Base-by-base conservation (phyloP, 805 yeast species). In the Schwanniomyces sp. region DNA sequence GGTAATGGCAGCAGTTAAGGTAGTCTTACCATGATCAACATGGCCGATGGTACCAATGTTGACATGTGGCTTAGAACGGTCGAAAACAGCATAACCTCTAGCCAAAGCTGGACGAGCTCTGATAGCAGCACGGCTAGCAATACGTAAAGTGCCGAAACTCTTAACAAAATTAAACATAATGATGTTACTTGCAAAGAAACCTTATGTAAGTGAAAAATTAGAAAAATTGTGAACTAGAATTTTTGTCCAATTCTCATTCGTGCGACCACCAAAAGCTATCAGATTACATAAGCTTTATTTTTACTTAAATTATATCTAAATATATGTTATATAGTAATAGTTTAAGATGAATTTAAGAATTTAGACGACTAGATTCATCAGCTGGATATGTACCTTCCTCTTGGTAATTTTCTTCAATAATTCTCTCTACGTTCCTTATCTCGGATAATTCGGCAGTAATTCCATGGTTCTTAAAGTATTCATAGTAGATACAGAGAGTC, bases 1-100 rank as follows among this genome's bases (percentile, higher is more conserved):
- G 76, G 98, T 92, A 79, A 92, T 91, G 63, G 98, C 98, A 56
- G 98, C 99, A 51, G 99, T 94, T 67, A 92, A 80, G 47, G 98
- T 91, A 62, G 98, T 91, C 77, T 92, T 92, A 74, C 99, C 99
- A 75, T 92, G 98, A 78, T 92, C 99, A 57, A 92, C 98, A 72
- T 92, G 98, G 58, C 98, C 98, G 70, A 92, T 92, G 68, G 98
- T 92, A 77, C 98, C 99, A 60, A 92, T 81, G 76, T 92, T 92
- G 59, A 92, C 85, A 69, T 92, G 98, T 43, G 98, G 98, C 79
- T 94, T 94, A 59, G 91, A 79, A 78, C 99, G 92, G 72, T 87
- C 88, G 69, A 92, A 94, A 43, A 92, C 80, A 53, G 96, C 96
- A 54, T 72, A 72, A 12, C 61, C 41, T 65, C 77, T 69, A 52